phyloP scores from a whole-genome alignment of 2,329 filamentous ascomycete genomes.

The Incumbomyces delicatus region DNA sequence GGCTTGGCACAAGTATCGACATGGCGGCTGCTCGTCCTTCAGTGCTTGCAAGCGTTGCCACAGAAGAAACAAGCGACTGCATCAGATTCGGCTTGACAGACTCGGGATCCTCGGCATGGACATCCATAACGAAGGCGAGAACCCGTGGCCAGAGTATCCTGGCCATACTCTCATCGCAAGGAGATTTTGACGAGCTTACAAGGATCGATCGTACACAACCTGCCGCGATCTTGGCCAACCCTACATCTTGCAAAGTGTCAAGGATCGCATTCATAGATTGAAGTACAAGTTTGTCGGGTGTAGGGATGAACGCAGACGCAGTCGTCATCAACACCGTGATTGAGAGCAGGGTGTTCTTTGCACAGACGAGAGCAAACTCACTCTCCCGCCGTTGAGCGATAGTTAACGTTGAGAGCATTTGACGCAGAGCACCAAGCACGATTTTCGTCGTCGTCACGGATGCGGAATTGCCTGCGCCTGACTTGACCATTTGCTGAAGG shows the following conservation, averaged over 20 bases:
- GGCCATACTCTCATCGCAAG: conserved; percentile 62
- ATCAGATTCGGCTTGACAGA: conserved; percentile 60
- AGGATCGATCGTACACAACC: conserved; percentile 82
- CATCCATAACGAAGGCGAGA: conserved; percentile 59
- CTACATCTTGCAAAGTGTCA: conserved; percentile 61
- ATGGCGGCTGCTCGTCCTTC: conserved; percentile 42
- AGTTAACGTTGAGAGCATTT: conserved; percentile 63
- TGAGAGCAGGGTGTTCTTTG: conserved; percentile 85
- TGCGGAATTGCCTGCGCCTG: conserved; percentile 28
- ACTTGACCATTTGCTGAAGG: conserved; percentile 49
- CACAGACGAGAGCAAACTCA: conserved; percentile 70
- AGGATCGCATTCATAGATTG: conserved; percentile 71
- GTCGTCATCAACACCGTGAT: conserved; percentile 82
- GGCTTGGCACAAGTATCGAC: conserved; percentile 64
- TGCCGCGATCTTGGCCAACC: conserved; percentile 69
- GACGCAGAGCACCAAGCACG: conserved; percentile 69
- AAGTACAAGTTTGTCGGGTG: conserved; percentile 63
- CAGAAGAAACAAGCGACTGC: conserved; percentile 66
- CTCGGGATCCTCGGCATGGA: conserved; percentile 68
- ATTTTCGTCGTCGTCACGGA: conserved; percentile 51
- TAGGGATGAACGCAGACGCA: conserved; percentile 61
- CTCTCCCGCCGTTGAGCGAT: conserved; percentile 43
- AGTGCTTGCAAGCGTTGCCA: conserved; percentile 28
- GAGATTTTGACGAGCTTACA: conserved; percentile 49
- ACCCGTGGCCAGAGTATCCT: conserved; percentile 66